Conservation (phyloP, 345 rosid genomes). For the Murraya paniculata region DNA sequence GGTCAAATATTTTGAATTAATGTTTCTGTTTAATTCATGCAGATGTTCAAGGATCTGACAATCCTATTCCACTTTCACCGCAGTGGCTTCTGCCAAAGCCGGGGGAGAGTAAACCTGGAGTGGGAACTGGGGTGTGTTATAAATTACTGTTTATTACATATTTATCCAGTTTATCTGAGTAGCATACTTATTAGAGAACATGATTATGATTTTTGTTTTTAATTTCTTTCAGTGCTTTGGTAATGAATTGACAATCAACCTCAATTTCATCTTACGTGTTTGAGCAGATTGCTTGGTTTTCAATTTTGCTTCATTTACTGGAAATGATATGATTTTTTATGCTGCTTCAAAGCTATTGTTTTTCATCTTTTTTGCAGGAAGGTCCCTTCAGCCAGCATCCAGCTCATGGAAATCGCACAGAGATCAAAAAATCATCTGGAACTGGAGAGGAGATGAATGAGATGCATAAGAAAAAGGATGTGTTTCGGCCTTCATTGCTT, state of each 20-base stretch:
- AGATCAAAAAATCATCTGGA: constrained; percentile 48
- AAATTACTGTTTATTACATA: background rate
- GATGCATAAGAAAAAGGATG: constrained; percentile 69
- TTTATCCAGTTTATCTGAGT: constrained; percentile 2
- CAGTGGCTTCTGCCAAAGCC: constrained; percentile 98
- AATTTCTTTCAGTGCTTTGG: background rate
- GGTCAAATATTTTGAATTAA: constrained; percentile 15
- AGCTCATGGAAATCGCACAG: constrained; percentile 36
- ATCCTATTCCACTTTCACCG: constrained; percentile 86
- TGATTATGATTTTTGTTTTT: background rate
- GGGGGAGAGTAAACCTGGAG: constrained; percentile 73
- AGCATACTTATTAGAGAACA: background rate
- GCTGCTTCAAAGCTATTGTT: background rate
- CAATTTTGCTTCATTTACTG: background rate
- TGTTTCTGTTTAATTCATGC: constrained; percentile 36
- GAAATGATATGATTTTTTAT: background rate
- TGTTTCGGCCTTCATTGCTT: constrained; percentile 78
- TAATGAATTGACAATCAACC: background rate
- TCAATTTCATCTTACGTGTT: background rate
- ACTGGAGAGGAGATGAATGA: constrained; percentile 61
- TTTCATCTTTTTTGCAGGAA: constrained; percentile 42
- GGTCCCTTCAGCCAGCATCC: constrained; percentile 37
- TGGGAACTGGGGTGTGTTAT: constrained; percentile 67
- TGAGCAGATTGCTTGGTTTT: background rate
- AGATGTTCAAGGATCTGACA: constrained; percentile 79